A percentile compares a stretch with the other conserved stretches of the same genome.
Conservation (phyloP, 1,284 basidiomycete genomes). For the Psilocybe mexicana region DNA sequence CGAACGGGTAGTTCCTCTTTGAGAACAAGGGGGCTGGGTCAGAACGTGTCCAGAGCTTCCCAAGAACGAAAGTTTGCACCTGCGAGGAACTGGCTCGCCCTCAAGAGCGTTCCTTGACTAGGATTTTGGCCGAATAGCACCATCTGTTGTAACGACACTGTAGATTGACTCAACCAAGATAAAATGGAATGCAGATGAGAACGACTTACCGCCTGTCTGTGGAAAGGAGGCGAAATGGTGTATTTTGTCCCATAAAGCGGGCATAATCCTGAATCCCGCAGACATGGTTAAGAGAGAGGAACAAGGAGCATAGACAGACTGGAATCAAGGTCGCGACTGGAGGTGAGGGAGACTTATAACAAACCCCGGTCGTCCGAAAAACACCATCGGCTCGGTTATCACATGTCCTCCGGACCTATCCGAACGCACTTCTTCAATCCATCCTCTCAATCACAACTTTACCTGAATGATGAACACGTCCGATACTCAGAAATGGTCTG, state of each 20-base stretch:
- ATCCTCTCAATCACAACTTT: too few species aligned
- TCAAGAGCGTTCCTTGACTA: constrained; percentile 83
- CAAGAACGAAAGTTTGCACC: constrained; percentile 42
- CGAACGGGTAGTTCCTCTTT: constrained; percentile 92
- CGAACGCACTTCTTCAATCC: background rate
- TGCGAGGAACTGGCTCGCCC: constrained; percentile 82
- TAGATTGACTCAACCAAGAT: background rate
- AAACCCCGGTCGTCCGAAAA: constrained; percentile 6
- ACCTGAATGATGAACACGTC: too few species aligned
- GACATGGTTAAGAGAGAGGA: constrained; percentile 35
- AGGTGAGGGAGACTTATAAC: background rate
- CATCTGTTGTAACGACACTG: constrained; percentile 92
- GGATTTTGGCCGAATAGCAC: constrained; percentile 87
- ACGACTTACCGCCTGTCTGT: constrained; percentile 78
- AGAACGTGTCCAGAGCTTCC: background rate
- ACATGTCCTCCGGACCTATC: constrained; percentile 4
- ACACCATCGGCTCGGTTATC: constrained; percentile 2
- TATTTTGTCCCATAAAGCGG: constrained; percentile 89
- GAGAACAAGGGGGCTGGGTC: background rate
- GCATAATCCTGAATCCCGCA: constrained; percentile 68
- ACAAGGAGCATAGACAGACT: constrained; percentile 2
- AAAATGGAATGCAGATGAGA: background rate
- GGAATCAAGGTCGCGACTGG: background rate
- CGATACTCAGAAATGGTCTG: too few species aligned
- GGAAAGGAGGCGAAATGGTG: constrained; percentile 94